phyloP scores from a whole-genome alignment of 345 rosid genomes.

The Citrus medica region DNA sequence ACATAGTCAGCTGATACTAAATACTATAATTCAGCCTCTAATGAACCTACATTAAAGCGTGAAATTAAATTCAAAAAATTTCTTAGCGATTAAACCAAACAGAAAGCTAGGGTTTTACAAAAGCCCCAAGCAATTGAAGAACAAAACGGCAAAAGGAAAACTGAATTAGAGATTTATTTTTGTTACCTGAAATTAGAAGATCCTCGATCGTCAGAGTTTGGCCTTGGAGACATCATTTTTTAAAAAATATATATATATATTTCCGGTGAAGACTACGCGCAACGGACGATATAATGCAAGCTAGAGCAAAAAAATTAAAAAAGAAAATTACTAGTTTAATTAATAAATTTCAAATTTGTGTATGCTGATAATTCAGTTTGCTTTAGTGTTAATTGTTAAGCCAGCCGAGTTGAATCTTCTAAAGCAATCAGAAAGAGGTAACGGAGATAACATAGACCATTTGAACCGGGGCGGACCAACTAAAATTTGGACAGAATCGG shows the following conservation, averaged over 20 bases:
- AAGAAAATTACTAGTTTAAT: neutral
- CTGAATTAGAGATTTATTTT: neutral
- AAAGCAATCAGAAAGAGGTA: neutral
- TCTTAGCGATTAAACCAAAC: constrained; percentile 5
- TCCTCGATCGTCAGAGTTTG: constrained; percentile 72
- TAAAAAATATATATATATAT: too few species aligned
- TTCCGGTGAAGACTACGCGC: neutral
- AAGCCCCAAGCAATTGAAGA: neutral
- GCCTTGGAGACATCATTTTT: constrained; percentile 41
- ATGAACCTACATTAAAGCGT: neutral
- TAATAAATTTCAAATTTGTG: neutral
- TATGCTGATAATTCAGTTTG: neutral
- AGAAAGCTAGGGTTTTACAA: constrained; percentile 20
- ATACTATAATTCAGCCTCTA: neutral
- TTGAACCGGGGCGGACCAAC: neutral
- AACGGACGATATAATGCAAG: neutral
- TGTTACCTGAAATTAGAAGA: constrained; percentile 67
- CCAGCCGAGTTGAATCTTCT: neutral
- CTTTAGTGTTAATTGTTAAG: neutral
- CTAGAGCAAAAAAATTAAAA: neutral
- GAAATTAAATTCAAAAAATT: neutral
- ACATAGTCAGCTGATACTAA: neutral
- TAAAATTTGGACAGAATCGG: neutral
- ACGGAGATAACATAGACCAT: neutral
- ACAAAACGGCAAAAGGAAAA: neutral